These are phyloP conservation scores for Ogataea dorogensis DNA, from an alignment of 805 yeast genomes.

Conservation along the genomic window DNA sequence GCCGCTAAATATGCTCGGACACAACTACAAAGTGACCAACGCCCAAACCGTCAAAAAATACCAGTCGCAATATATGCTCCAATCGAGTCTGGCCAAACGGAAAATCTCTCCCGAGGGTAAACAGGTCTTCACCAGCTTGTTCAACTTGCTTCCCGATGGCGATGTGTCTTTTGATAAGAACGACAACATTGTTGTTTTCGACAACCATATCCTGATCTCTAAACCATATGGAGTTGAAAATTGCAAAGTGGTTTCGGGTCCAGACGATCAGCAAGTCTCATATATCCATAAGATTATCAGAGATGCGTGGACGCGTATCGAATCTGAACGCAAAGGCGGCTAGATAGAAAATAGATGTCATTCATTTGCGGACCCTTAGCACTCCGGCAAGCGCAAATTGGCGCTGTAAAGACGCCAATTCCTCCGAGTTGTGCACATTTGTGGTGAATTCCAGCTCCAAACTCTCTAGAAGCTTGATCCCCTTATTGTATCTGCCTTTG, in stretches of 20 bases:
- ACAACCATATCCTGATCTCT: conserved; percentile 36
- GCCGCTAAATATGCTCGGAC: conserved; percentile 18
- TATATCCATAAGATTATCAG: conserved; percentile 48
- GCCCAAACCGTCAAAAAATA: conserved; percentile 19
- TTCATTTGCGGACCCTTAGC: conserved; percentile 1
- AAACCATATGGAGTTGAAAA: conserved; percentile 40
- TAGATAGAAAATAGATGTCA: conserved; percentile 19
- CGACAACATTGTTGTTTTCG: conserved; percentile 38
- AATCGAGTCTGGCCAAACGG: conserved; percentile 21
- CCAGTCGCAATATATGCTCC: conserved; percentile 26
- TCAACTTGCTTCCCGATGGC: conserved; percentile 32
- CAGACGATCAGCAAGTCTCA: conserved; percentile 29
- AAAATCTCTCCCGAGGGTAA: conserved; percentile 30
- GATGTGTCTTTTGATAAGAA: conserved; percentile 35
- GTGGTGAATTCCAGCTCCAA: conserved; percentile 30
- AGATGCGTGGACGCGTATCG: conserved; percentile 47
- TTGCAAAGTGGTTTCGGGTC: conserved; percentile 26
- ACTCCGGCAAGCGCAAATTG: conserved; percentile 6
- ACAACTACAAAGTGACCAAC: conserved; percentile 19
- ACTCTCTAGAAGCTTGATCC: conserved; percentile 51
- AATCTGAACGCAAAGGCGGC: conserved; percentile 52
- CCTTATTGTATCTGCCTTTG: conserved; percentile 57
- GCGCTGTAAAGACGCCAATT: conserved; percentile 5
- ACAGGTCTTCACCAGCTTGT: conserved; percentile 26
- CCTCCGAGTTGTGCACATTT: conserved; percentile 9